Evolutionary conservation across 2,329 filamentous ascomycete genomes (phyloP).

Genomic region (Xylariales sp.): DNA sequence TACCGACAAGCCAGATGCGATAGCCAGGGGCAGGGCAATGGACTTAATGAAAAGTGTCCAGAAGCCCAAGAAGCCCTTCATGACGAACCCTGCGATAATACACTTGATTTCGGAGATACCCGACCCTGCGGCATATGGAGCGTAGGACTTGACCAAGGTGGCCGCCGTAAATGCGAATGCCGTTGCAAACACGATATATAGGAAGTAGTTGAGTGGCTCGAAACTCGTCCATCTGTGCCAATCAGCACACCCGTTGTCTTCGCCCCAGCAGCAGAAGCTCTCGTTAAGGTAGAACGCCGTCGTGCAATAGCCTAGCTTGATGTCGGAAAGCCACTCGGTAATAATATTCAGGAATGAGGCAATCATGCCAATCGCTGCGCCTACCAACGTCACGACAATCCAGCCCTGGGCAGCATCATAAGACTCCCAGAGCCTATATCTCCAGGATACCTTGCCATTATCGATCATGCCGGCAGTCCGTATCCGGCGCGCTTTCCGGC

Average conservation of each 20-base stretch:
- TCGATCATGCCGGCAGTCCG: conserved; percentile 70
- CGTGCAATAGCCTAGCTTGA: conserved; percentile 93
- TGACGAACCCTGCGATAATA: conserved; percentile 97
- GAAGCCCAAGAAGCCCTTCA: conserved; percentile 94
- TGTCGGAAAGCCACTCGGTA: conserved; percentile 93
- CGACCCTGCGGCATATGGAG: conserved; percentile 92
- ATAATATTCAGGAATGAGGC: conserved; percentile 91
- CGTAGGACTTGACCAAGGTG: conserved; percentile 81
- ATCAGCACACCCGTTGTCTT: conserved; percentile 80
- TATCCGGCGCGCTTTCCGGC: conserved; percentile 71
- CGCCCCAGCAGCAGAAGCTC: conserved; percentile 96
- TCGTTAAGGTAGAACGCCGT: conserved; percentile 97
- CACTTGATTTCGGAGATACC: conserved; percentile 99
- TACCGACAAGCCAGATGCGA: conserved; percentile 89
- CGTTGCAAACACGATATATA: conserved; percentile 82
- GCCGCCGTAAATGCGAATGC: conserved; percentile 80
- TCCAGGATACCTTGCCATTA: conserved; percentile 68
- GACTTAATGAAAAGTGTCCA: conserved; percentile 95
- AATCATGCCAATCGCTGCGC: conserved; percentile 87
- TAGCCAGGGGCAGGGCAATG: conserved; percentile 82
- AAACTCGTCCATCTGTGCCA: conserved; percentile 89
- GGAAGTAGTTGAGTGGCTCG: conserved; percentile 72
- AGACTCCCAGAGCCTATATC: conserved; percentile 73
- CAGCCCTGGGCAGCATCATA: conserved; percentile 97
- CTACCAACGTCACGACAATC: conserved; percentile 94